A percentile compares a stretch with the other conserved stretches of the same genome.
These are phyloP conservation scores for Pseudogymnoascus destructans DNA, from an alignment of 2,329 filamentous ascomycete species.

Conservation along the genomic window DNA sequence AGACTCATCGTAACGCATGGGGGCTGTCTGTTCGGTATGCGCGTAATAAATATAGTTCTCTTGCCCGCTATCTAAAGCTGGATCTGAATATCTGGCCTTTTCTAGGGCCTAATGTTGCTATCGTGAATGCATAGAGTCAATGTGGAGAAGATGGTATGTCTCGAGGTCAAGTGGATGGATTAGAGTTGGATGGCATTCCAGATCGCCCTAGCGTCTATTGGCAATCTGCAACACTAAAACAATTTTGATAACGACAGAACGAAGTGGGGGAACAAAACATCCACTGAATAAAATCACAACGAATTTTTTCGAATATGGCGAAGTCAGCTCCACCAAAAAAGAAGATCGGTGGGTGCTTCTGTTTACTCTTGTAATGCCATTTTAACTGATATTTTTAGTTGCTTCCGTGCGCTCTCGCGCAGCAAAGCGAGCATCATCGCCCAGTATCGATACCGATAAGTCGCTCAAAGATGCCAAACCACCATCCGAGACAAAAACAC, in stretches of 20 bases:
- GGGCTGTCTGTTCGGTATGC: background rate
- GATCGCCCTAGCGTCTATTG: constrained; percentile 2
- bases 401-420: constrained; percentile 60
- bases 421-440: constrained; percentile 58
- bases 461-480: constrained; percentile 48
- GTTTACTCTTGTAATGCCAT: background rate
- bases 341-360: constrained; percentile 19
- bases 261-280: constrained; percentile 6
- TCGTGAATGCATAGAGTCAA: background rate
- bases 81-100: background rate
- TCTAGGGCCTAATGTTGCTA: background rate
- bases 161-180: constrained; percentile 1
- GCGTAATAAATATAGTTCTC: background rate
- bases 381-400: constrained; percentile 17
- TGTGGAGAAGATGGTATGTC: background rate
- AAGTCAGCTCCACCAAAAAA: constrained; percentile 26
- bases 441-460: constrained; percentile 58
- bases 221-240: constrained; percentile 9
- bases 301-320: constrained; percentile 19
- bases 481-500: constrained; percentile 39
- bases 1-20: constrained; percentile 24
- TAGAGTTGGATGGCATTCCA: constrained; percentile 7
- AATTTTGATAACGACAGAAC: constrained; percentile 7
- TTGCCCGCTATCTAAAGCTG: background rate
- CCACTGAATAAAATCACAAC: constrained; percentile 9